Evolutionary conservation across 176 grass and related monocot species (phyloP).

Genomic region (Oryza glaberrima): DNA sequence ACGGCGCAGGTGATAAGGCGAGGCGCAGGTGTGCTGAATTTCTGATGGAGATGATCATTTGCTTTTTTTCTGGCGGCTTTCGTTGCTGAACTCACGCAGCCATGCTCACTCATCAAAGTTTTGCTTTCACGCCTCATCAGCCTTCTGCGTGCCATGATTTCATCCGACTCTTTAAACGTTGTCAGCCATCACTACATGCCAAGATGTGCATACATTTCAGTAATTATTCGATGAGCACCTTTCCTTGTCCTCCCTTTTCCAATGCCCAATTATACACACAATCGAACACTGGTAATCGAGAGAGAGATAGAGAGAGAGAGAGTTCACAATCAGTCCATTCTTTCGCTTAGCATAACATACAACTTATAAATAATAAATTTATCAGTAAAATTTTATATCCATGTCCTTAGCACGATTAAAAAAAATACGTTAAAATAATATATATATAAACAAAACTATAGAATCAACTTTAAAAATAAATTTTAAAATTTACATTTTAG

Average conservation of each 20-base stretch:
- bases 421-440: too few relatives aligned
- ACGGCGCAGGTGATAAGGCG: neutral
- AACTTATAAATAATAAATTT: too few relatives aligned
- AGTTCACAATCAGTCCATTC: neutral
- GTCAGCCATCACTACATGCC: conserved; percentile 34
- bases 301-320: too few relatives aligned
- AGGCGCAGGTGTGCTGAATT: conserved; percentile 21
- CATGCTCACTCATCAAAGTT: conserved; percentile 3
- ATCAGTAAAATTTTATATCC: too few relatives aligned
- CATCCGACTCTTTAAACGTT: neutral
- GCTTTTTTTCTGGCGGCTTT: neutral
- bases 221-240: neutral
- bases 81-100: neutral
- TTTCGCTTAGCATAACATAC: too few relatives aligned
- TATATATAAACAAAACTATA: too few relatives aligned
- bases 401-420: too few relatives aligned
- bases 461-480: too few relatives aligned
- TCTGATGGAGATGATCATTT: neutral
- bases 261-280: neutral
- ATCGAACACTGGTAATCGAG: neutral
- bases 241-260: neutral
- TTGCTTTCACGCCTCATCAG: conserved; percentile 5
- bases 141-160: conserved; percentile 29
- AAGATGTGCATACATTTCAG: conserved; percentile 25
- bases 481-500: too few relatives aligned